Evolutionary conservation across 139 green algal genomes (phyloP).

Genomic region (Chlorella ohadii): DNA sequence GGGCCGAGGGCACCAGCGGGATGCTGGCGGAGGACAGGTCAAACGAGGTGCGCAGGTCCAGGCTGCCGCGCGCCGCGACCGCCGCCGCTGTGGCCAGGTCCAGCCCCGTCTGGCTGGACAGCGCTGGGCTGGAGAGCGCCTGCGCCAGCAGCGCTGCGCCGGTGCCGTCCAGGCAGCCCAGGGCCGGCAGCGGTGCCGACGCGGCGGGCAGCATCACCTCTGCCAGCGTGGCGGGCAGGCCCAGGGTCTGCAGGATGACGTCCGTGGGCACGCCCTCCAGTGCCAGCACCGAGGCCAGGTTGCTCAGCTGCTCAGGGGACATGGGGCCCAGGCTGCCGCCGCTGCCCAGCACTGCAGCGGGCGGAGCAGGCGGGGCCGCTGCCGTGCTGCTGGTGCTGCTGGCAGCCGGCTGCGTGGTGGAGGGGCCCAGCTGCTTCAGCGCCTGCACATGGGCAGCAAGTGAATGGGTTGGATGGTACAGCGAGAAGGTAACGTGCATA

Average conservation of each 20-base stretch:
- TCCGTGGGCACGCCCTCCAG: constrained; percentile 46
- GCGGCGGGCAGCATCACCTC: neutral
- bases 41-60: neutral
- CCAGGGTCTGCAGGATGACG: constrained; percentile 26
- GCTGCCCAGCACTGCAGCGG: neutral
- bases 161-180: too few relatives aligned
- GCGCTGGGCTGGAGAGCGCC: constrained; percentile 12
- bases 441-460: neutral
- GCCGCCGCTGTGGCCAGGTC: neutral
- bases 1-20: neutral
- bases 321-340: neutral
- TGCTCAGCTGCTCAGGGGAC: constrained; percentile 38
- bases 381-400: neutral
- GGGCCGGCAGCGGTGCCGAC: neutral
- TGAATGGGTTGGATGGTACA: too few relatives aligned
- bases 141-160: constrained; percentile 16
- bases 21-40: constrained; percentile 3
- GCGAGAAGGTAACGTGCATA: too few relatives aligned
- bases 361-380: neutral
- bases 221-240: neutral
- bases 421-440: constrained; percentile 18
- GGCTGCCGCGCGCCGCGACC: neutral
- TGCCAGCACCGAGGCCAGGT: constrained; percentile 45
- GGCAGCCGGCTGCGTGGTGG: too few relatives aligned
- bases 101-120: neutral